Evolutionary conservation across 768 basidiomycete genomes (phyloP), one percentile per base, ranked within the genome.

Genomic region (Rhodotorula kratochvilovae): DNA sequence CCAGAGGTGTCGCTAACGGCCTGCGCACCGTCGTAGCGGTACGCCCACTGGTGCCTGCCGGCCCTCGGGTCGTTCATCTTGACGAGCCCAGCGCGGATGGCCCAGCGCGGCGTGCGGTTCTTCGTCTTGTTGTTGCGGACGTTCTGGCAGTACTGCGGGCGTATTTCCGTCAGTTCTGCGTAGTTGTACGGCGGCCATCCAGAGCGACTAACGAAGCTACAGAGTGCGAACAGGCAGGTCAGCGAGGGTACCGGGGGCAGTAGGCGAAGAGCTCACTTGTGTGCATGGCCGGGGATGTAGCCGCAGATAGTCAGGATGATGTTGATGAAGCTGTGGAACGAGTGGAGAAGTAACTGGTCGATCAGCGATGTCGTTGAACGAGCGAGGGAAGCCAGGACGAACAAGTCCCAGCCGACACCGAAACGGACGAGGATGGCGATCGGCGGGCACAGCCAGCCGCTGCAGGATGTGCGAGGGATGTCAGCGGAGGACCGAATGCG

Each of bases 371-470:
- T n/a, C n/a, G n/a, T n/a, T n/a, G n/a, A n/a, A n/a, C n/a, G n/a
- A 51, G 25, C 23, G 13, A 36, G 42, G n/a, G 42, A 29, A 39
- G 66, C 39, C 43, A 68, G 50, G 51, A 73, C 56, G 67, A 57
- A 75, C 67, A 73, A 70, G 58, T 72, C 68, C 27, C 29, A 63
- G 17, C 77, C 77, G 62, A 78, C 53, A 27, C 77, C 77, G 68
- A 78, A 78, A 7, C 77, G 73, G 46, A 78, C 71, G 67, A 76
- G 68, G 67, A 78, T 66, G 35, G 77, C 77, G 39, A 78, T 36
- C 15, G 77, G 77, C 23, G 77, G 77, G 12, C 61, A 66, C 51
- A 78, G 50, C 77, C 77, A 77, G 45, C 77, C 77, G 33, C 69
- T 63, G 67, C 27, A 35, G 45, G 25, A 23, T n/a, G 35, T 39